These are phyloP conservation scores for Thelonectria rubi DNA, from an alignment of 2,329 filamentous ascomycete genomes.

Conservation along the genomic window DNA sequence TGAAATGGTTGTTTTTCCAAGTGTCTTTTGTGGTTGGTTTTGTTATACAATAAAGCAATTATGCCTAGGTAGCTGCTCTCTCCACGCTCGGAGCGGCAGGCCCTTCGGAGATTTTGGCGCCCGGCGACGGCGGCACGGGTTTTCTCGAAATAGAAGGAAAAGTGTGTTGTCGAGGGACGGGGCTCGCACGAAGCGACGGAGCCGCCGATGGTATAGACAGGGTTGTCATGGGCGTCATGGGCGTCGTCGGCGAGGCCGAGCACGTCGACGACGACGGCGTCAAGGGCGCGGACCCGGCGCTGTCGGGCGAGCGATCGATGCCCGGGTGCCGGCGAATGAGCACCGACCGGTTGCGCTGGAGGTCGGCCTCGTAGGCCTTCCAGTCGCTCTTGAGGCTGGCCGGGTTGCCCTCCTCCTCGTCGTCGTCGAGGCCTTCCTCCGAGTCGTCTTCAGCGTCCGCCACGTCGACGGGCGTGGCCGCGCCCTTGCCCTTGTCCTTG, in stretches of 20 bases:
- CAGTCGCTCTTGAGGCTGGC: constrained; percentile 45
- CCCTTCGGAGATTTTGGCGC: constrained; percentile 10
- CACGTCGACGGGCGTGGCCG: constrained; percentile 1
- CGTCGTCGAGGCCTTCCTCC: constrained; percentile 25
- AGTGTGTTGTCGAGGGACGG: constrained; percentile 10
- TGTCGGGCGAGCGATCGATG: constrained; percentile 31
- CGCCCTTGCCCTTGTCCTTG: constrained; percentile 13
- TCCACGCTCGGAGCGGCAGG: constrained; percentile 27
- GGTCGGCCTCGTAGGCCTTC: constrained; percentile 52
- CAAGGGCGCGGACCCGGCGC: constrained; percentile 6
- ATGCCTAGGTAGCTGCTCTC: constrained; percentile 11
- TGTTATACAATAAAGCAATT: background rate
- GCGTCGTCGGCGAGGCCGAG: background rate
- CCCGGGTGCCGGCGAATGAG: constrained; percentile 45
- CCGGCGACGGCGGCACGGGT: constrained; percentile 27
- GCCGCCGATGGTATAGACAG: background rate
- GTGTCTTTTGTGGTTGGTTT: background rate
- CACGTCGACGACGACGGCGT: constrained; percentile 10
- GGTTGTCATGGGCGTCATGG: background rate
- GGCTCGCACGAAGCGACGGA: constrained; percentile 1
- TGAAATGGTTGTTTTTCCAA: background rate
- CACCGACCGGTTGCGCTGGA: constrained; percentile 42
- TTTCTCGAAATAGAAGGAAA: constrained; percentile 32
- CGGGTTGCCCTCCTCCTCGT: constrained; percentile 6
- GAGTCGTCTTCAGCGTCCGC: constrained; percentile 28